Base-by-base conservation (phyloP, 495 filamentous ascomycete genomes). In the Penicillium paxilli region DNA sequence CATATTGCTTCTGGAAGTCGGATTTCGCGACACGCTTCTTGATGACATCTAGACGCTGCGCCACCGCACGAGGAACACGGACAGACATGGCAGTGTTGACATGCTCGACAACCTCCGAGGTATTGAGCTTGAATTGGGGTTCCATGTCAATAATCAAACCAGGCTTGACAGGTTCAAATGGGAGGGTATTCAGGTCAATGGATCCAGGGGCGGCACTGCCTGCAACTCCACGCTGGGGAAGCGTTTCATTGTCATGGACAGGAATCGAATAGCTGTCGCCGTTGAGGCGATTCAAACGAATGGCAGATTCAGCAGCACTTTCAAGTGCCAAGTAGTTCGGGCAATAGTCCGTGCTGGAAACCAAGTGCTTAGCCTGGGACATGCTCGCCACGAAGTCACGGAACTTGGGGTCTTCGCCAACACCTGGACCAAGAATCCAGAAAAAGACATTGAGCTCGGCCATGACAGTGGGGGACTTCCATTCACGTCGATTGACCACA, bases 381-480 rank as follows among this genome's bases (percentile, higher is more conserved):
- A 81, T 80, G 14, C 76, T 70, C 32, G 78, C 59, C 66, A 96
- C 88, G 61, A 96, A 97, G 14, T 81, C 63, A 23, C 72, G 75
- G 12, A 98, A 60, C 38, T 74, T 75, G 7, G 77, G 64, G 60
- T 94, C 79, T 2, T 80, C 67, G 10, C 73, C 71, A n/a, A 96
- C 78, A 0, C 82, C 84, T 12, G 76, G 74, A 3, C 88, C 88
- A 6, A 96, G 76, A 47, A 90, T 88, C 92, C 92, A 98, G 50
- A 92, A 78, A 23, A 95, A 83, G 23, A 77, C 83, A 22, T 78
- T 71, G 40, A 98, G 61, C 42, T 84, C 84, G 14, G 71, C 66
- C 69, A 88, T 89, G 14, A 96, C 75, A 12, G 79, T 69, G 22
- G 77, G 63, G 17, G 83, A 80, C 17, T 76, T 74, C 88, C 90